Evolutionary conservation across 495 filamentous ascomycete genomes (phyloP).

Genomic region (Aspergillus affinis): DNA sequence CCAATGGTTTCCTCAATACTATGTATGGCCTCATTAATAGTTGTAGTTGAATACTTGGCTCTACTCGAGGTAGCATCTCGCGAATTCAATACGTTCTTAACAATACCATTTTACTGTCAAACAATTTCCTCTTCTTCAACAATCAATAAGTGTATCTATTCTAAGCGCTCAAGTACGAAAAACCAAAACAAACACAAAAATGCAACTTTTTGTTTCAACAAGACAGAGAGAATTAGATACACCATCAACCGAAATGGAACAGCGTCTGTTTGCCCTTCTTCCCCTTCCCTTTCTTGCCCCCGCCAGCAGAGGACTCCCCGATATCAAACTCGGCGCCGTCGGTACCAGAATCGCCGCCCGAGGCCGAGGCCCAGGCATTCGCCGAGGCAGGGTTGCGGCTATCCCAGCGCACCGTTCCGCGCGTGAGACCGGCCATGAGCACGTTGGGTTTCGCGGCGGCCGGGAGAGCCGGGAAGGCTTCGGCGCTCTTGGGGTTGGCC

Average conservation of each 20-base stretch:
- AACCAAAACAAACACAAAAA: slow-evolving; percentile 7
- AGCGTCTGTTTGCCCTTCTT: slow-evolving; percentile 81
- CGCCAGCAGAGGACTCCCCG: slow-evolving; percentile 29
- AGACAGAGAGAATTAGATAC: background rate
- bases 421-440: slow-evolving; percentile 76
- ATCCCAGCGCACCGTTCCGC: slow-evolving; percentile 69
- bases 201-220: slow-evolving; percentile 1
- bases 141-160: slow-evolving; percentile 6
- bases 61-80: background rate
- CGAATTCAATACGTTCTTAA: too few relatives aligned
- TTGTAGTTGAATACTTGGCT: background rate
- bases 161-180: slow-evolving; percentile 13
- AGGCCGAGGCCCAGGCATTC: slow-evolving; percentile 48
- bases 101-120: too few relatives aligned
- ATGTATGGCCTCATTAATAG: background rate
- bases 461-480: slow-evolving; percentile 79
- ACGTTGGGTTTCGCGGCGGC: slow-evolving; percentile 74
- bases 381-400: slow-evolving; percentile 39
- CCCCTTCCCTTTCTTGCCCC: slow-evolving; percentile 70
- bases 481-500: slow-evolving; percentile 30
- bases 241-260: slow-evolving; percentile 51
- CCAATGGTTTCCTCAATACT: background rate
- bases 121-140: background rate
- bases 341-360: slow-evolving; percentile 13
- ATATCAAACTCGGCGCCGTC: slow-evolving; percentile 32